These are phyloP conservation scores for Vitis vinifera DNA, from an alignment of 164 flowering plant genomes.

Conservation along the genomic window DNA sequence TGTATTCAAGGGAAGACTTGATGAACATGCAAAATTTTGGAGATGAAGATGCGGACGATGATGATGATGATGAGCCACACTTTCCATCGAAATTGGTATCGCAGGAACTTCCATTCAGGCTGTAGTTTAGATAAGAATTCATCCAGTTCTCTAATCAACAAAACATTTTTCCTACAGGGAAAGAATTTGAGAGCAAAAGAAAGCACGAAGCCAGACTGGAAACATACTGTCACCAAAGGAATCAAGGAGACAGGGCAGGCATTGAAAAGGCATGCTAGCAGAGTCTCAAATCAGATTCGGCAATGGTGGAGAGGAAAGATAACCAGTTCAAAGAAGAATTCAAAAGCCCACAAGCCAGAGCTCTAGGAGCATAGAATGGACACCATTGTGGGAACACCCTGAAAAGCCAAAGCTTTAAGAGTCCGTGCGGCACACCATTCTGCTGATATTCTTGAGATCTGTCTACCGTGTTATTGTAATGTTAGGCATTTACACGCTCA, in stretches of 20 bases:
- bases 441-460: too few species aligned
- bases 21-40: constrained; percentile 68
- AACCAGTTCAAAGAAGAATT: constrained; percentile 28
- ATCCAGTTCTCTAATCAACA: background rate
- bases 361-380: constrained; percentile 31
- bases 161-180: constrained; percentile 38
- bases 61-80: constrained; percentile 49
- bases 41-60: constrained; percentile 62
- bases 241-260: constrained; percentile 35
- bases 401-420: too few species aligned
- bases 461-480: too few species aligned
- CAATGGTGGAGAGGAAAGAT: constrained; percentile 68
- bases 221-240: constrained; percentile 43
- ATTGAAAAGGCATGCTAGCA: constrained; percentile 51
- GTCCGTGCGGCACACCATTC: too few species aligned
- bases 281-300: constrained; percentile 37
- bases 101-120: background rate
- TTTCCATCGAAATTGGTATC: constrained; percentile 73
- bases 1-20: constrained; percentile 89
- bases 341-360: constrained; percentile 52
- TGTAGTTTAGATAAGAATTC: background rate
- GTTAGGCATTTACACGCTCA: too few species aligned
- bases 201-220: constrained; percentile 52
- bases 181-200: constrained; percentile 63
- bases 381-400: background rate